A percentile compares a stretch with the other conserved stretches of the same genome.
Conservation (phyloP, 2,329 filamentous ascomycete genomes). For the Hysterium pulicare region DNA sequence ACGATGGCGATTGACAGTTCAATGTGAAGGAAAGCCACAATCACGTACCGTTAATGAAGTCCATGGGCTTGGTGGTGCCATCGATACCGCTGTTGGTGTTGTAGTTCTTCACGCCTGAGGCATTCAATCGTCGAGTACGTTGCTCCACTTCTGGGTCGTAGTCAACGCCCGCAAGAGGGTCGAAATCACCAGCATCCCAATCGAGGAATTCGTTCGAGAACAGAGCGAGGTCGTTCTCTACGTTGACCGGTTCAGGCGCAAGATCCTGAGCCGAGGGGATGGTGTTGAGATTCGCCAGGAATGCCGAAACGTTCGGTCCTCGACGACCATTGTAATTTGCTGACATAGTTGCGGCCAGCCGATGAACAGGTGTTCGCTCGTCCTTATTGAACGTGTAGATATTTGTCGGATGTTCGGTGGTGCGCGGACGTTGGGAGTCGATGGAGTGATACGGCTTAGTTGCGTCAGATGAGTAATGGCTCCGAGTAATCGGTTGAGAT, state of each 20-base stretch:
- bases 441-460: too few species aligned
- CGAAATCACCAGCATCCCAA: conserved; percentile 54
- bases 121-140: conserved; percentile 12
- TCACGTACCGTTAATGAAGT: conserved; percentile 34
- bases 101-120: conserved; percentile 10
- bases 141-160: conserved; percentile 26
- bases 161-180: conserved; percentile 24
- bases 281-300: conserved; percentile 80
- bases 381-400: too few species aligned
- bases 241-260: conserved; percentile 37
- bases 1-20: conserved; percentile 10
- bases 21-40: conserved; percentile 8
- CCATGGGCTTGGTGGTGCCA: conserved; percentile 24
- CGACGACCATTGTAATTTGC: conserved; percentile 72
- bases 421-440: too few species aligned
- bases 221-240: conserved; percentile 46
- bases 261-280: conserved; percentile 46
- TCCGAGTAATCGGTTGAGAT: too few species aligned
- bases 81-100: conserved; percentile 16
- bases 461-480: too few species aligned
- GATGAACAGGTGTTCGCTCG: too few species aligned
- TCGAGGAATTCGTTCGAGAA: conserved; percentile 63
- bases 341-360: too few species aligned
- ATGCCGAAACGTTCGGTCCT: conserved; percentile 84
- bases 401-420: too few species aligned